Evolutionary conservation across 2,329 filamentous ascomycete genomes (phyloP), one percentile per base, ranked within the genome.

Genomic region (Epichloe glyceriae): DNA sequence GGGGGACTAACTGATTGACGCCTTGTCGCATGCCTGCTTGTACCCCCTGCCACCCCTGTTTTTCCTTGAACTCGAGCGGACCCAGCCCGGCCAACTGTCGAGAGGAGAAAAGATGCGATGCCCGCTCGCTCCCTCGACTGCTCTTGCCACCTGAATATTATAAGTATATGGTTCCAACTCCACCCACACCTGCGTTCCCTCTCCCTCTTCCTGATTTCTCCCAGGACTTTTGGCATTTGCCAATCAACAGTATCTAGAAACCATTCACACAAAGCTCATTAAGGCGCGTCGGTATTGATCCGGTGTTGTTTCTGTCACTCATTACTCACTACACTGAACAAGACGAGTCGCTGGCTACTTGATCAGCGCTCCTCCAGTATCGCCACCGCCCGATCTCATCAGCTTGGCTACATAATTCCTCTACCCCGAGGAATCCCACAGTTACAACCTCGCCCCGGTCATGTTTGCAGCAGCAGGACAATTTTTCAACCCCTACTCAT

Each of bases 381-480:
- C 51, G 57, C 57, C 41, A 58, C 60, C 50, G 53, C 60, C 58
- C 56, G 54, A 59, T 62, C 58, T 19, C 54, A 48, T 50, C 58
- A 55, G 61, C 60, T 61, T 63, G 65, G 60, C 61, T 54, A 56
- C 53, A 54, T 55, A 56, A 58, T 60, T 60, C 61, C 53, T 52
- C 50, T 47, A 41, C 26, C 40, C 58, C 55, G 61, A 66, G 64
- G 64, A 68, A 42, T 41, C 26, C 22, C 68, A 64, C 52, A 57
- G 58, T 35, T 22, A 43, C 49, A 46, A 47, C 55, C 53, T 53
- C 57, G 65, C 60, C 66, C 66, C 64, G 62, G 67, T 67, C 66
- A 80, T 80, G 77, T 80, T 75, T 66, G 71, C 72, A 68, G 69
- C 70, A 73, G 70, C 70, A 74, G 73, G 68, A 73, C 69, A 69